Percentiles rank a stretch among this genome's conserved stretches.
phyloP scores from a whole-genome alignment of 1,139 yeast genomes.

The Pichia sp. region DNA sequence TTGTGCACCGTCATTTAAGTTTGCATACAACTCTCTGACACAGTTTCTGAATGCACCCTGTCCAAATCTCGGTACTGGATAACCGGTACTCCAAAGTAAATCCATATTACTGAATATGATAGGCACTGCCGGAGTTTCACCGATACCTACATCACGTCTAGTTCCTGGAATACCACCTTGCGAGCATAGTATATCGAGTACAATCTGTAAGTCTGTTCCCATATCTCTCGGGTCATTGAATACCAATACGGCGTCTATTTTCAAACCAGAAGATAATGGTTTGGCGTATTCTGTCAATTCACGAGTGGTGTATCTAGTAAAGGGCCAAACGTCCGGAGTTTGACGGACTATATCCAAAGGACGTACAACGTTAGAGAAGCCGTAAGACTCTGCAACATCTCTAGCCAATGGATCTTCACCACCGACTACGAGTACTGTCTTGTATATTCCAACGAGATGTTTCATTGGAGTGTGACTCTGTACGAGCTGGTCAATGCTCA shows the following conservation, averaged over 20 bases:
- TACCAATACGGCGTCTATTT: slow-evolving; percentile 74
- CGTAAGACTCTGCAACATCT: slow-evolving; percentile 67
- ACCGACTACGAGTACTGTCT: slow-evolving; percentile 78
- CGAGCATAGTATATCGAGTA: slow-evolving; percentile 64
- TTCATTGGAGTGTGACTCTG: slow-evolving; percentile 91
- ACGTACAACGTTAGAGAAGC: slow-evolving; percentile 71
- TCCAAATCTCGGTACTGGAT: slow-evolving; percentile 73
- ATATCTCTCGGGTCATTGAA: slow-evolving; percentile 91
- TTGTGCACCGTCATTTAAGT: slow-evolving; percentile 40
- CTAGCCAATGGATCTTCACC: slow-evolving; percentile 68
- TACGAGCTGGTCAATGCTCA: slow-evolving; percentile 54
- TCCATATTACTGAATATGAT: slow-evolving; percentile 84
- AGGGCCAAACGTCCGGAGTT: slow-evolving; percentile 64
- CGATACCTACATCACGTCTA: slow-evolving; percentile 27
- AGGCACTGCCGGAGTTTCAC: slow-evolving; percentile 58
- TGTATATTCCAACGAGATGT: slow-evolving; percentile 44
- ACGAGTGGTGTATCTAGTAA: slow-evolving; percentile 44
- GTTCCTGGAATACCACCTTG: slow-evolving; percentile 64
- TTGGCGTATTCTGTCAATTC: slow-evolving; percentile 36
- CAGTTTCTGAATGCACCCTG: slow-evolving; percentile 81
- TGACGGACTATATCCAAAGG: slow-evolving; percentile 65
- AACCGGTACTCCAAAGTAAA: slow-evolving; percentile 86
- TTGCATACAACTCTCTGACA: slow-evolving; percentile 56
- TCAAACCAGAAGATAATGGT: slow-evolving; percentile 23
- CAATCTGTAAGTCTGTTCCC: slow-evolving; percentile 79